These are phyloP conservation scores for Moesziomyces sp. DNA, from an alignment of 1,284 basidiomycete species.

Conservation along the genomic window DNA sequence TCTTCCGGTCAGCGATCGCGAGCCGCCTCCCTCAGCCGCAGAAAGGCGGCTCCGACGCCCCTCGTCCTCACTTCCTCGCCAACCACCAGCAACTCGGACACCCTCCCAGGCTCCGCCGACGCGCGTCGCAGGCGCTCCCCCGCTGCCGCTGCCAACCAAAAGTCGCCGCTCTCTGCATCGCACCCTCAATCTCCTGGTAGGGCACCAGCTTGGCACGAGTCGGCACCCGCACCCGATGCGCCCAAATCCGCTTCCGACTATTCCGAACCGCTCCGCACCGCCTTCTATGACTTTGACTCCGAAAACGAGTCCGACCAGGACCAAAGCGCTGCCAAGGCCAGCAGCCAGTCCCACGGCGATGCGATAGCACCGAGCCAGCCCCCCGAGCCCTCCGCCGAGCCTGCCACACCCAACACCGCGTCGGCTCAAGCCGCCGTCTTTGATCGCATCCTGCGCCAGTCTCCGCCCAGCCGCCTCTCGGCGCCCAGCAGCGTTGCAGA, in stretches of 20 bases:
- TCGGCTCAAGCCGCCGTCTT: not conserved
- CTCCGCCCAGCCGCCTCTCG: slow-evolving; percentile 9
- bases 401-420: not conserved
- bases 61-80: slow-evolving; percentile 39
- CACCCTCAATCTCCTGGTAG: slow-evolving; percentile 1
- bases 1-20: slow-evolving; percentile 23
- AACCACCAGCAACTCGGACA: slow-evolving; percentile 19
- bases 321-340: slow-evolving; percentile 1
- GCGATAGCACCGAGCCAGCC: not conserved
- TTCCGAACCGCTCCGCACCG: slow-evolving; percentile 25
- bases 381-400: not conserved
- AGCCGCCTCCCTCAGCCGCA: slow-evolving; percentile 14
- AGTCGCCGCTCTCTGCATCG: slow-evolving; percentile 25
- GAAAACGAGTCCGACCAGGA: slow-evolving; percentile 6
- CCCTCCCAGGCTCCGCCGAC: slow-evolving; percentile 22
- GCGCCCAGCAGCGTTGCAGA: slow-evolving; percentile 13
- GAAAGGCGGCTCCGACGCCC: slow-evolving; percentile 35
- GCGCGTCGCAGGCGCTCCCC: slow-evolving; percentile 22
- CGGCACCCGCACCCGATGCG: not conserved
- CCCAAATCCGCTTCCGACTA: slow-evolving; percentile 10
- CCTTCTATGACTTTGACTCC: slow-evolving; percentile 34
- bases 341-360: not conserved
- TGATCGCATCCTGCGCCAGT: slow-evolving; percentile 11
- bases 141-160: slow-evolving; percentile 17
- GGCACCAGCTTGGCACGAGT: slow-evolving; percentile 2